Percentiles rank a stretch among this genome's conserved stretches.
These are phyloP conservation scores for Asparagopsis taxiformis DNA, from an alignment of 31 red algal genomes.

Conservation along the genomic window DNA sequence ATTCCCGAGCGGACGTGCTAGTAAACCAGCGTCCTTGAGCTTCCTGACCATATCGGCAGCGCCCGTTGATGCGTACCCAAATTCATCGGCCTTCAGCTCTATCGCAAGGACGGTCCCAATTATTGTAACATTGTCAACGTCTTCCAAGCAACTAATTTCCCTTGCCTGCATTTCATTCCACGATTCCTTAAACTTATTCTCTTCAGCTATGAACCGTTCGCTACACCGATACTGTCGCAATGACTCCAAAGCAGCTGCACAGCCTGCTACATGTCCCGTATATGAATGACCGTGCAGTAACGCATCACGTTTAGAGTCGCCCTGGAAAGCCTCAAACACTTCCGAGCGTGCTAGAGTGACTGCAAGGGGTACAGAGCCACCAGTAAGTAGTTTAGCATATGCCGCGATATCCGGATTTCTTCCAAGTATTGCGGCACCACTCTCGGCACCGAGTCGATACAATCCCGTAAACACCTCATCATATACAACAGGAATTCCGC, in stretches of 20 bases:
- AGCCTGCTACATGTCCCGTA: slow-evolving; percentile 88
- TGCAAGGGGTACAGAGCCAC: slow-evolving; percentile 87
- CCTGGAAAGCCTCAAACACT: slow-evolving; percentile 83
- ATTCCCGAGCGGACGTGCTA: slow-evolving; percentile 81
- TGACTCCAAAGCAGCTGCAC: slow-evolving; percentile 79
- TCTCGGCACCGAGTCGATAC: slow-evolving; percentile 81
- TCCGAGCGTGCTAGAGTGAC: slow-evolving; percentile 72
- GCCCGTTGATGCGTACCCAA: slow-evolving; percentile 65
- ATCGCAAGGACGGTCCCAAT: slow-evolving; percentile 90
- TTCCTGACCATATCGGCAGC: slow-evolving; percentile 34
- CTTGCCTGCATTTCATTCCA: slow-evolving; percentile 69
- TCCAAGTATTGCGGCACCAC: slow-evolving; percentile 53
- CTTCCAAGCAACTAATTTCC: slow-evolving; percentile 55
- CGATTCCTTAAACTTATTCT: slow-evolving; percentile 13
- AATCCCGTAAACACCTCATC: slow-evolving; percentile 98
- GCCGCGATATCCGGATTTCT: slow-evolving; percentile 80
- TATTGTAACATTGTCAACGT: slow-evolving; percentile 39
- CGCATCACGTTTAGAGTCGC: slow-evolving; percentile 58
- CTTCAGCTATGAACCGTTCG: neutral
- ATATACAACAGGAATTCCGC: slow-evolving; percentile 82
- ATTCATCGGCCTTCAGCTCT: slow-evolving; percentile 45
- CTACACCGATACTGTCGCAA: slow-evolving; percentile 37
- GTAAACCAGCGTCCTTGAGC: slow-evolving; percentile 46
- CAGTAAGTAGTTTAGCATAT: slow-evolving; percentile 95
- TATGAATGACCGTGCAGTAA: slow-evolving; percentile 99